These are phyloP conservation scores for Trametopsis cervina DNA, from an alignment of 768 basidiomycete genomes.

Conservation along the genomic window DNA sequence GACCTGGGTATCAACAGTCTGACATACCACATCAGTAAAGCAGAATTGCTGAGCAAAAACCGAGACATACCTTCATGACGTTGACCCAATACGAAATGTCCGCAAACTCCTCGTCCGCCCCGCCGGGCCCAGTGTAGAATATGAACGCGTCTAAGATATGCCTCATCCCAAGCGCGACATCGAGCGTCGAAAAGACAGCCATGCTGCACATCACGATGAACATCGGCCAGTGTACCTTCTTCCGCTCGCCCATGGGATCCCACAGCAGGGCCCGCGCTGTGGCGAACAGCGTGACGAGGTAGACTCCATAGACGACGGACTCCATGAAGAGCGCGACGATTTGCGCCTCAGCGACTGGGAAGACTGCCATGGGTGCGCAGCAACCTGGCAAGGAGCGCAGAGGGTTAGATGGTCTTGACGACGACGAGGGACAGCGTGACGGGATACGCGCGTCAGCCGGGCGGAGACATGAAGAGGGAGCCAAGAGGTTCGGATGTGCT, in stretches of 20 bases:
- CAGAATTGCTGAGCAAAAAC: background rate
- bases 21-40: background rate
- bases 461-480: too few relatives aligned
- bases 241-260: slow-evolving; percentile 9
- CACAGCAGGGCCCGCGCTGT: slow-evolving; percentile 28
- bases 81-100: slow-evolving; percentile 34
- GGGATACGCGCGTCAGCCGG: too few relatives aligned
- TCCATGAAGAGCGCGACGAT: slow-evolving; percentile 16
- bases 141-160: slow-evolving; percentile 38
- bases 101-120: slow-evolving; percentile 28
- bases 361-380: slow-evolving; percentile 9
- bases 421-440: too few relatives aligned
- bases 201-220: slow-evolving; percentile 31
- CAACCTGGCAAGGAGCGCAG: too few relatives aligned
- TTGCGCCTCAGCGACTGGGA: slow-evolving; percentile 13
- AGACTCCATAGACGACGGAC: slow-evolving; percentile 13
- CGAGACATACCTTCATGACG: slow-evolving; percentile 29
- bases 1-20: slow-evolving; percentile 13
- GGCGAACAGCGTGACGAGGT: slow-evolving; percentile 10
- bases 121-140: slow-evolving; percentile 22
- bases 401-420: too few relatives aligned
- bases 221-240: slow-evolving; percentile 21
- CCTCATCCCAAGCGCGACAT: slow-evolving; percentile 34
- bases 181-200: slow-evolving; percentile 34
- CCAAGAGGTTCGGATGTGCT: too few relatives aligned